Evolutionary conservation across 2,329 filamentous ascomycete species (phyloP), one percentile per base, ranked within the genome.

Genomic region (Ascochyta koolunga): DNA sequence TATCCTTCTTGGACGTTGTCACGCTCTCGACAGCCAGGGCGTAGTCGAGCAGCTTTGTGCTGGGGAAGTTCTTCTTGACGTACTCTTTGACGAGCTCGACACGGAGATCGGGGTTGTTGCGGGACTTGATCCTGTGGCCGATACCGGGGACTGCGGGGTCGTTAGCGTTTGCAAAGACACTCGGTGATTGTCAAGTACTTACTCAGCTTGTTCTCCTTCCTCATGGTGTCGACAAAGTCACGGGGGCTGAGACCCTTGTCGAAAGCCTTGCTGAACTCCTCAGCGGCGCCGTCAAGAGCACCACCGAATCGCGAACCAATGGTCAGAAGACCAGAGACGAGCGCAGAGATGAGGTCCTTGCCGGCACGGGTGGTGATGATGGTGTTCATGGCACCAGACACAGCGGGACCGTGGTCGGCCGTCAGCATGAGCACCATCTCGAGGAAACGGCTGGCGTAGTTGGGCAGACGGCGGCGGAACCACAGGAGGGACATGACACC

Each of bases 381-480:
- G 77, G 95, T 99, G 89, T 99, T 99, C 95, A 99, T 99, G 78
- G 95, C 95, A 86, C 95, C 95, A 69, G 95, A 99, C 69, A 99
- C 95, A 70, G 95, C 95, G 49, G 95, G 95, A 80, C 95, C 95
- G 87, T 99, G 95, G 76, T 99, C 95, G 70, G 95, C 95, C 75
- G 95, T 99, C 75, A 99, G 87, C 95, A 99, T 99, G 78, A 99
- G 93, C 65, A 99, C 95, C 95, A 99, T 99, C 85, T 99, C 95
- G 68, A 99, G 82, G 86, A 99, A 99, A 82, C 96, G 96, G 85
- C 91, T 96, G 73, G 95, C 95, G 77, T 97, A 98, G 74, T 89
- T 83, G 61, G 95, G 95, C 60, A 99, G 89, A 75, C 95, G 90
- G 79, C 95, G 93, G 74, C 95, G 93, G 92, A 99, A 99, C 95